Conservation (phyloP, 106 monocot genomes). For the Alisma plantagoaquatica region DNA sequence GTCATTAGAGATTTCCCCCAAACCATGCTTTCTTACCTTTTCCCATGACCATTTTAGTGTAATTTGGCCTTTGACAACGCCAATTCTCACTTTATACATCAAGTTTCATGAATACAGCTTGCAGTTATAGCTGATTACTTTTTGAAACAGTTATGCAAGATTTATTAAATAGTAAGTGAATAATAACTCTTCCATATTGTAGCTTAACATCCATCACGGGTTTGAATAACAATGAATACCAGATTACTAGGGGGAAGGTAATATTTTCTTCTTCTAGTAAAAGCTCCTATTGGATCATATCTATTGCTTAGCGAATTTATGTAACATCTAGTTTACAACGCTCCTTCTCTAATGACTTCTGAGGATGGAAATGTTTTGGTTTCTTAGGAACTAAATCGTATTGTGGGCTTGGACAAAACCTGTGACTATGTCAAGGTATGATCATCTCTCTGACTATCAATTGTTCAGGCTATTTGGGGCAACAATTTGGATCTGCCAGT, state of each 20-base stretch:
- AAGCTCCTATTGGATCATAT: background rate
- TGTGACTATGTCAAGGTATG: slow-evolving; percentile 86
- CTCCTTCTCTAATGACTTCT: too few relatives aligned
- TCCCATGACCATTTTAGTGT: too few relatives aligned
- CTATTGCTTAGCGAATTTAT: too few relatives aligned
- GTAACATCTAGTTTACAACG: too few relatives aligned
- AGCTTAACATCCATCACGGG: slow-evolving; percentile 78
- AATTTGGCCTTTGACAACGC: too few relatives aligned
- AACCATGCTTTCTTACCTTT: too few relatives aligned
- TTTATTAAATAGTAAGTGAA: background rate
- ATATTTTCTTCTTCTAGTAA: slow-evolving; percentile 1
- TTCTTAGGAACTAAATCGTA: slow-evolving; percentile 68
- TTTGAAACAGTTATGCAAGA: too few relatives aligned
- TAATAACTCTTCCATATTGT: slow-evolving; percentile 10
- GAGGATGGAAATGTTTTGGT: too few relatives aligned
- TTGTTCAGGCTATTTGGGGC: background rate
- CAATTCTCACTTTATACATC: too few relatives aligned
- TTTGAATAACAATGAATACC: slow-evolving; percentile 96
- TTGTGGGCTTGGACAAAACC: slow-evolving; percentile 38
- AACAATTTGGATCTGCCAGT: background rate
- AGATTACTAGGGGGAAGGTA: slow-evolving; percentile 81
- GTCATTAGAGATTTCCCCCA: too few relatives aligned
- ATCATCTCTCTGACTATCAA: background rate
- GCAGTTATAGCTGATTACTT: too few relatives aligned
- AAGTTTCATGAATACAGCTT: too few relatives aligned